A percentile compares a stretch with the other conserved stretches of the same genome.
These are phyloP conservation scores for Apium graveolens DNA, from an alignment of 129 eudicot genomes.

Conservation along the genomic window DNA sequence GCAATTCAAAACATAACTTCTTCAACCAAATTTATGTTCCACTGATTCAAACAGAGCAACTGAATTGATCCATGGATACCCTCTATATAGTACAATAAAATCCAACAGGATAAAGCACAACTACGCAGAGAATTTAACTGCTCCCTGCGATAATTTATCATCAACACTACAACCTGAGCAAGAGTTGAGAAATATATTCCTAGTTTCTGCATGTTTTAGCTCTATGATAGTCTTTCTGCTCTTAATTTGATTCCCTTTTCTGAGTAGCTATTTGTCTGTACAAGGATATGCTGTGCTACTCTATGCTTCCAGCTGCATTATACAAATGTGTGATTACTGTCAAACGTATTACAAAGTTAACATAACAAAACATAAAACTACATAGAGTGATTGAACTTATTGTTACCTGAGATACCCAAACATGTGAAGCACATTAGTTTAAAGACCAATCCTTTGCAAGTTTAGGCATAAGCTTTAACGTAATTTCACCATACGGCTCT, in stretches of 20 bases:
- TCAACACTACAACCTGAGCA: neutral
- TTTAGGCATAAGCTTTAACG: constrained; percentile 48
- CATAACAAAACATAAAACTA: neutral
- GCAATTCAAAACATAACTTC: neutral
- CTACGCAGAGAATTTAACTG: neutral
- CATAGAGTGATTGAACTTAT: neutral
- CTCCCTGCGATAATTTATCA: neutral
- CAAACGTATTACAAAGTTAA: neutral
- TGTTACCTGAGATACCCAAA: constrained; percentile 20
- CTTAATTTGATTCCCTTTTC: neutral
- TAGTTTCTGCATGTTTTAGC: neutral
- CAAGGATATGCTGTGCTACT: neutral
- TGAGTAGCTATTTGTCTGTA: neutral
- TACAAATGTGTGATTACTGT: neutral
- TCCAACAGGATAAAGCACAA: neutral
- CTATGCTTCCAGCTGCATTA: neutral
- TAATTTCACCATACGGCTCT: constrained; percentile 54
- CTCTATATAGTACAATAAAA: neutral
- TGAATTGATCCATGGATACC: neutral
- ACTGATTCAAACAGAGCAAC: neutral
- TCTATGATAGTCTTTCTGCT: neutral
- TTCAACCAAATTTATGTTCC: neutral
- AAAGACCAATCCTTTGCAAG: constrained; percentile 43
- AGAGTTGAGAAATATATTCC: neutral
- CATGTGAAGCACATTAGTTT: constrained; percentile 10